Conservation (phyloP, 495 filamentous ascomycete genomes). For the Darksidea phi region DNA sequence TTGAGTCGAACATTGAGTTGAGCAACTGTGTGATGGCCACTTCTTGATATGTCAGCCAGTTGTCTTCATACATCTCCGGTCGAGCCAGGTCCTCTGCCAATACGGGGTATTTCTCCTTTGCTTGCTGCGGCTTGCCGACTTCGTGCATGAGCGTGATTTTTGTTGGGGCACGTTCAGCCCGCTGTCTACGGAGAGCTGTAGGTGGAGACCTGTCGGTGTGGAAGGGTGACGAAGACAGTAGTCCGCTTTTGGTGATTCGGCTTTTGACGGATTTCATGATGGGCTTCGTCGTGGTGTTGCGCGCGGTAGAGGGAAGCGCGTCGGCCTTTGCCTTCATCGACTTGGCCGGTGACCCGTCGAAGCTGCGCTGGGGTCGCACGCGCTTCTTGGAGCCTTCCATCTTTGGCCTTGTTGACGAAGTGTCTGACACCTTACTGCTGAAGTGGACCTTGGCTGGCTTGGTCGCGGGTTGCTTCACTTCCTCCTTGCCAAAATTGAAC, state of each 20-base stretch:
- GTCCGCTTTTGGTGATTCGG: constrained; percentile 3
- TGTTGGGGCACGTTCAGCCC: constrained; percentile 16
- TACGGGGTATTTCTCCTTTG: constrained; percentile 51
- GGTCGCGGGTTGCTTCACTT: constrained; percentile 2
- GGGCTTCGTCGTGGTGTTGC: neutral
- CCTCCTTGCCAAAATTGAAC: constrained; percentile 20
- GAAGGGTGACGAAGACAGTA: constrained; percentile 31
- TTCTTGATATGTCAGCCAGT: constrained; percentile 66
- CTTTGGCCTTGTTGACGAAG: constrained; percentile 12
- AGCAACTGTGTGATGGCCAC: constrained; percentile 59
- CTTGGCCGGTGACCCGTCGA: constrained; percentile 30
- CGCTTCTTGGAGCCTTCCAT: constrained; percentile 23
- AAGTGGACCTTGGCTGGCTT: constrained; percentile 34
- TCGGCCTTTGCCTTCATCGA: constrained; percentile 28
- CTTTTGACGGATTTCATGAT: constrained; percentile 10
- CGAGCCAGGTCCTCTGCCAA: constrained; percentile 56
- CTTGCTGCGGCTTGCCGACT: constrained; percentile 19
- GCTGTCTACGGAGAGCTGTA: constrained; percentile 26
- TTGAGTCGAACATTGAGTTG: constrained; percentile 55
- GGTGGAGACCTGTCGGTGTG: constrained; percentile 33
- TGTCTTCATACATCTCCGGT: constrained; percentile 62
- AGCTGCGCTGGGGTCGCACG: constrained; percentile 25
- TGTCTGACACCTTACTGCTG: constrained; percentile 11
- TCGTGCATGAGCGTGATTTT: constrained; percentile 30
- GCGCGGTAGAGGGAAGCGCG: constrained; percentile 8